Evolutionary conservation across 2,329 filamentous ascomycete genomes (phyloP).

Genomic region (Fusarium newnesense): DNA sequence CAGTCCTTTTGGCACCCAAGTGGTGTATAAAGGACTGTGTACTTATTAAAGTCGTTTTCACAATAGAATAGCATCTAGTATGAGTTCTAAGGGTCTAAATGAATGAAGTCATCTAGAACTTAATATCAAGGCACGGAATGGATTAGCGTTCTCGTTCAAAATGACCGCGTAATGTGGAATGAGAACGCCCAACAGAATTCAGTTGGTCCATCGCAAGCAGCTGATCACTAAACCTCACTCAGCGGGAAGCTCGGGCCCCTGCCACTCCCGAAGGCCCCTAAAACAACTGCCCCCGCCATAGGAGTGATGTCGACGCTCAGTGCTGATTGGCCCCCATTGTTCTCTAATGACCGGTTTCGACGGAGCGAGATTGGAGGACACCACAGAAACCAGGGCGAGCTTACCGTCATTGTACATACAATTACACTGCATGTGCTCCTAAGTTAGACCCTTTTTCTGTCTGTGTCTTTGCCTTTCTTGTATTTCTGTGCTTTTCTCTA

Average conservation of each 20-base stretch:
- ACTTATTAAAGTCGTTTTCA: not conserved
- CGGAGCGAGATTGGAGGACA: conserved; percentile 35
- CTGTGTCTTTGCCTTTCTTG: not conserved
- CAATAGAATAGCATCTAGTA: not conserved
- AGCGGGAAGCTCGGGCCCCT: not conserved
- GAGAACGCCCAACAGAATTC: conserved; percentile 25
- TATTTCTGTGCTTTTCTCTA: conserved; percentile 15
- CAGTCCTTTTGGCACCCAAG: not conserved
- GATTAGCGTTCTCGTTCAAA: not conserved
- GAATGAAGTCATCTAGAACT: conserved; percentile 11
- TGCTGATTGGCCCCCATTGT: conserved; percentile 28
- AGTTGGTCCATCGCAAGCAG: conserved; percentile 8
- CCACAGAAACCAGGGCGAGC: conserved; percentile 23
- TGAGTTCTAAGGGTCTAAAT: not conserved
- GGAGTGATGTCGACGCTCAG: conserved; percentile 30
- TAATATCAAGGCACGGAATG: conserved; percentile 17
- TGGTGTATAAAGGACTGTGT: not conserved
- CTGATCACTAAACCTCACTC: conserved; percentile 15
- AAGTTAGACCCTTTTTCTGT: conserved; percentile 32
- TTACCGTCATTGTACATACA: conserved; percentile 43
- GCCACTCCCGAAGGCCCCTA: conserved; percentile 10
- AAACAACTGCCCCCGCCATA: conserved; percentile 24
- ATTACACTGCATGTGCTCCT: conserved; percentile 17
- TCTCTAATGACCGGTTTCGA: conserved; percentile 7
- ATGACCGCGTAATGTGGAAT: conserved; percentile 27